Evolutionary conservation across 129 eudicot species (phyloP), one percentile per base, ranked within the genome.

Genomic region (Flaveria robusta): DNA sequence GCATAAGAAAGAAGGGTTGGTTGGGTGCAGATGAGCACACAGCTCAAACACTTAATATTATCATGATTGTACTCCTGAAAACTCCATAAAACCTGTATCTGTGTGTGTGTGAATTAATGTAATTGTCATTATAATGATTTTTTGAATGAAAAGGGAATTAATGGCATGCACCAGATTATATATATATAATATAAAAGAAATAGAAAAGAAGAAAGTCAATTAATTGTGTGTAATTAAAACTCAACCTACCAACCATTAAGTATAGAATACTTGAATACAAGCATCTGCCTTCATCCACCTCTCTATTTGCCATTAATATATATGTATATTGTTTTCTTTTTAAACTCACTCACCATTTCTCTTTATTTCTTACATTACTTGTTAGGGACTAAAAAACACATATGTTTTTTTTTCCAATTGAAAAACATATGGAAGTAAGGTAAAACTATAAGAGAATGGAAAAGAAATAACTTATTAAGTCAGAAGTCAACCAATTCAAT

Each of bases 221-320:
- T 66, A 74, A 80, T 80, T 67, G 75, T 58, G 65, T 26, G 71
- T 74, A 66, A 73, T 80, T 43, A 78, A 79, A 73, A 66, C 63
- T 41, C 83, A 80, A 80, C 83, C 83, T 73, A 80, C 83, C 83
- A 74, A 80, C 68, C 83, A 80, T 80, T 73, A 78, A 69, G 63
- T 59, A 51, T 67, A n/a, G 31, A 65, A 31, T 65, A 75, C 72
- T 76, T 76, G 26, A 77, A 77, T 79, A 79, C 82, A n/a, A 47
- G 73, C 80, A 77, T 66, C 81, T 77, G 81, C 82, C 59, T 80
- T 79, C 49, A 80, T 80, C 83, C 79, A 80, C 83, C 83, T 80
- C 79, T 80, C 79, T 58, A 54, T 80, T 52, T 80, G 79, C 68
- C 79, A 74, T 80, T 26, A 80, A 80, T 73, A 73, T 80, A 59